Evolutionary conservation across 768 basidiomycete species (phyloP).

Genomic region (Infundibulicybe gibba): DNA sequence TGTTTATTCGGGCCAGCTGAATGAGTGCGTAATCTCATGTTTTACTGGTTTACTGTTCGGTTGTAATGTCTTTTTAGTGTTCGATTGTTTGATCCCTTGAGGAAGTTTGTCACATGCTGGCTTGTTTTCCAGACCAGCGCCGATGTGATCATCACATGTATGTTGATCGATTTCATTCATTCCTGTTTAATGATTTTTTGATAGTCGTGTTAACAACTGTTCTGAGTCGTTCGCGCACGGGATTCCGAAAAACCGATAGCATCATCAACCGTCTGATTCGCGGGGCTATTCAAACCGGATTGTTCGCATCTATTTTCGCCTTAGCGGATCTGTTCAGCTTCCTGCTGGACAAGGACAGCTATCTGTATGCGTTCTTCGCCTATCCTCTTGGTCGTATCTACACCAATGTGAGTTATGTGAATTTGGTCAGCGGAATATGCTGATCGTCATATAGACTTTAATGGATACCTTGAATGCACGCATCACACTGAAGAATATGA

Average conservation of each 20-base stretch:
- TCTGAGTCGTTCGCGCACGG: slow-evolving; percentile 41
- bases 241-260: slow-evolving; percentile 47
- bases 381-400: slow-evolving; percentile 31
- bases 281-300: slow-evolving; percentile 51
- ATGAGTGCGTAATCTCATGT: slow-evolving; percentile 26
- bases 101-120: slow-evolving; percentile 42
- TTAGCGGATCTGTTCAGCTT: slow-evolving; percentile 43
- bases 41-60: neutral
- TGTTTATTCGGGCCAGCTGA: slow-evolving; percentile 37
- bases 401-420: slow-evolving; percentile 30
- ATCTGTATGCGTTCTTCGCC: slow-evolving; percentile 20
- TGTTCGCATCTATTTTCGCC: slow-evolving; percentile 49
- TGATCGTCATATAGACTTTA: slow-evolving; percentile 27
- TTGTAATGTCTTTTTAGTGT: slow-evolving; percentile 23
- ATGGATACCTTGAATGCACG: slow-evolving; percentile 41
- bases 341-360: slow-evolving; percentile 29
- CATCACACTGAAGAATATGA: slow-evolving; percentile 24
- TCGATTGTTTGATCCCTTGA: slow-evolving; percentile 36
- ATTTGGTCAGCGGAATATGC: neutral
- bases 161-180: slow-evolving; percentile 5
- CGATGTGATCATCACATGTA: slow-evolving; percentile 44
- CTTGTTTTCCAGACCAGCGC: slow-evolving; percentile 39
- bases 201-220: slow-evolving; percentile 24
- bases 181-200: neutral
- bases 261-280: slow-evolving; percentile 52